These are phyloP conservation scores for Pelargonium nanum DNA, from an alignment of 345 rosid genomes.

Conservation along the genomic window DNA sequence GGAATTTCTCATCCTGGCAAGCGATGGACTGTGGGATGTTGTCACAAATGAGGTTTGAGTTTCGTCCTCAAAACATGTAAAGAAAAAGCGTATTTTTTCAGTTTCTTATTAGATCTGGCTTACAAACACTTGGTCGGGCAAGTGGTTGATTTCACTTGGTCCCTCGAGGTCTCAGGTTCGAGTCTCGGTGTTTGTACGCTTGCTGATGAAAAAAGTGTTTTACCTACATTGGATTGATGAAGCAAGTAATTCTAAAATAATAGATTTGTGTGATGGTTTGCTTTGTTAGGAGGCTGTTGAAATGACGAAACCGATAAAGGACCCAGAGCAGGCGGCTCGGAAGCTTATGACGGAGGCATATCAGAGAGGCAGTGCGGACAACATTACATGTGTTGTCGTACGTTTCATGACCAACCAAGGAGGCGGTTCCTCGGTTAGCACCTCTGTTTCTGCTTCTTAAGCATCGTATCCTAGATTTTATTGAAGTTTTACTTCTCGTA, in stretches of 20 bases:
- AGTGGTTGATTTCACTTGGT: too few relatives aligned
- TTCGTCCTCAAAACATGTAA: too few relatives aligned
- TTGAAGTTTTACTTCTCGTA: too few relatives aligned
- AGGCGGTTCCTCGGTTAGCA: constrained; percentile 27
- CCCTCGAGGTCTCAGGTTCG: too few relatives aligned
- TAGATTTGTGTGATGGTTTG: constrained; percentile 8
- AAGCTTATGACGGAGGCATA: constrained; percentile 80
- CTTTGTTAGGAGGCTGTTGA: constrained; percentile 73
- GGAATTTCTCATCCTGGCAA: constrained; percentile 97
- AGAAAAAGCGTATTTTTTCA: too few relatives aligned
- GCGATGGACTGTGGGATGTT: constrained; percentile 99
- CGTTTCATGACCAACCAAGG: constrained; percentile 60
- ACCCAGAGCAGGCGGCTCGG: constrained; percentile 86
- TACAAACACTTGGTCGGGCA: too few relatives aligned
- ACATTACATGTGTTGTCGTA: constrained; percentile 89
- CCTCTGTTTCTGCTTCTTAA: not conserved
- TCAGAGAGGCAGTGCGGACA: constrained; percentile 96
- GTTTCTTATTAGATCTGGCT: too few relatives aligned
- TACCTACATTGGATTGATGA: too few relatives aligned
- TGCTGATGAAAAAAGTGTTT: too few relatives aligned
- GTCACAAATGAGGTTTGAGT: constrained; percentile 76
- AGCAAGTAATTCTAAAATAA: too few relatives aligned
- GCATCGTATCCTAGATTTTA: not conserved
- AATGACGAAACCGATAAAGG: constrained; percentile 64
- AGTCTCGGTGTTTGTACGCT: too few relatives aligned